Base-by-base conservation (phyloP, 1,284 basidiomycete species). In the Sporisorium scitamineum region DNA sequence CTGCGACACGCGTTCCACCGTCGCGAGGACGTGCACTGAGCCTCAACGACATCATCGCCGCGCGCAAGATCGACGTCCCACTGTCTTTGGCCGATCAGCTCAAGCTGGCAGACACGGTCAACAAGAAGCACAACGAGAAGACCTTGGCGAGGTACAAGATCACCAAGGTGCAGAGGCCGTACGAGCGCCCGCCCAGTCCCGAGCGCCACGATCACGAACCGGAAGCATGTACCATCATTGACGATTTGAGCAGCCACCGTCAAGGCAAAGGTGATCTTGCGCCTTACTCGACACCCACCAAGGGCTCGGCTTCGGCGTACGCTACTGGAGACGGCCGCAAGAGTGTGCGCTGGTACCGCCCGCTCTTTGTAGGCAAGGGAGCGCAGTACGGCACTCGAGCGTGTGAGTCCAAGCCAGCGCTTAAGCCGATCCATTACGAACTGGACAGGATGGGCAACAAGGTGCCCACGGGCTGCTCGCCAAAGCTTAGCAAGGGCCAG, bases 81-180 rank as follows among this genome's bases (percentile, higher is more conserved):
- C 60, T 75, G 5, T 65, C 72, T 0, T 29, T 75, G 53, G 66
- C 72, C 0, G 72, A 75, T n/a, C 72, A 75, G 63, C 63, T 75
- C 24, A 53, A 60, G 18, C 59, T 75, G n/a, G 72, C 72, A 0
- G 72, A 75, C 51, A 70, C 72, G 1, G 67, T 75, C 31, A 61
- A 75, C 67, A 75, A 75, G 57, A 70, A 67, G 60, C 63, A 66
- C 61, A 75, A 75, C 60, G 72, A 75, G 31, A 75, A 75, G 54
- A 75, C 59, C 10, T 47, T 75, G 34, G 67, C 72, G 18, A 54
- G 63, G 24, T 75, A 75, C 67, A 75, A 75, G 60, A 53, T 75
- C 59, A 70, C 72, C 55, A 70, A 70, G 44, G 47, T 75, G 13
- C 72, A 75, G 41, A 41, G 67, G 31, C 72, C 72, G 7, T 75